Evolutionary conservation across 169 alveolate species (phyloP).

Genomic region (Pseudocohnilembus persalinus): DNA sequence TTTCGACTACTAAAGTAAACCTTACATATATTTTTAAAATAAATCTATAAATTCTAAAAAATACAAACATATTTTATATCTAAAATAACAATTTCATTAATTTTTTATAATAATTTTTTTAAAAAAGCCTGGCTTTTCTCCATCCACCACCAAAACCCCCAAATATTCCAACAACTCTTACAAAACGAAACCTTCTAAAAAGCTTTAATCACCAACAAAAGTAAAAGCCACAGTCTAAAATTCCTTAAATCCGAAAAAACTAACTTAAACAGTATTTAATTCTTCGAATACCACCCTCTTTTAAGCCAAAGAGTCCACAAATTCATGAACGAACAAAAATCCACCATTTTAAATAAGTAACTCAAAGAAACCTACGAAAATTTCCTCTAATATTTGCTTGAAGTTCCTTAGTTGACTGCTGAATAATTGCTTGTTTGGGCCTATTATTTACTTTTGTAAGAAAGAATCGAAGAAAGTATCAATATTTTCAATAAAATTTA

Average conservation of each 20-base stretch:
- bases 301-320: slow-evolving; percentile 71
- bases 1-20: not conserved
- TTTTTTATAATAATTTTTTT: too few relatives aligned
- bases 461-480: slow-evolving; percentile 73
- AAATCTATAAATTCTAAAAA: too few relatives aligned
- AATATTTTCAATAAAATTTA: slow-evolving; percentile 37
- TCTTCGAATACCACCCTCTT: slow-evolving; percentile 78
- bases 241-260: not conserved
- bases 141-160: slow-evolving; percentile 57
- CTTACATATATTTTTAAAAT: not conserved
- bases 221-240: not conserved
- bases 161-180: slow-evolving; percentile 57
- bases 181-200: slow-evolving; percentile 12
- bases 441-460: slow-evolving; percentile 69
- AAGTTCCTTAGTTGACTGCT: slow-evolving; percentile 3
- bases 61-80: too few relatives aligned
- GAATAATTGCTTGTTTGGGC: slow-evolving; percentile 51
- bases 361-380: slow-evolving; percentile 60
- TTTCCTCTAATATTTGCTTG: slow-evolving; percentile 38
- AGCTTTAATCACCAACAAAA: not conserved
- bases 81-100: too few relatives aligned
- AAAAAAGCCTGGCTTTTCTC: slow-evolving; percentile 55
- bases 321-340: slow-evolving; percentile 54
- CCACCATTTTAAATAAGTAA: slow-evolving; percentile 59
- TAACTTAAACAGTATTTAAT: slow-evolving; percentile 24